Percentiles rank a stretch among this genome's conserved stretches.
phyloP scores from a whole-genome alignment of 805 yeast species.

The Starmera quercuum region DNA sequence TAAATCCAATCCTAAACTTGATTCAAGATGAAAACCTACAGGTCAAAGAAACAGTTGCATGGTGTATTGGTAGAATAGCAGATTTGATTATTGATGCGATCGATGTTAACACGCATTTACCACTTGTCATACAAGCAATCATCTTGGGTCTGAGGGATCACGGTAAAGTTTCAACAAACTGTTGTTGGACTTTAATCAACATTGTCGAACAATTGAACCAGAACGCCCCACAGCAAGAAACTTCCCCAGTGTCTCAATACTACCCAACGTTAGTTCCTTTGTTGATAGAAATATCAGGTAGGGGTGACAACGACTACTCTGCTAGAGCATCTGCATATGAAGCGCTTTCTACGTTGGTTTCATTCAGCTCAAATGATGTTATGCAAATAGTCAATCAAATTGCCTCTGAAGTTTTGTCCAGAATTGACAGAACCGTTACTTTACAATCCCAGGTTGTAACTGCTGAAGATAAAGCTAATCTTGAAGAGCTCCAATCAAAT shows the following conservation, averaged over 20 bases:
- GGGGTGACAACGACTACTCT: constrained; percentile 75
- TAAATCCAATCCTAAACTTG: constrained; percentile 66
- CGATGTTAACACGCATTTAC: constrained; percentile 56
- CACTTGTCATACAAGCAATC: constrained; percentile 66
- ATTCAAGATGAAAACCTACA: constrained; percentile 72
- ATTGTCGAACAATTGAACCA: constrained; percentile 71
- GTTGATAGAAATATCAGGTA: constrained; percentile 59
- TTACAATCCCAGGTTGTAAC: constrained; percentile 51
- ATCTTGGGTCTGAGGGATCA: constrained; percentile 80
- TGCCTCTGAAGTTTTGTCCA: constrained; percentile 64
- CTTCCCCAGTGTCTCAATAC: constrained; percentile 67
- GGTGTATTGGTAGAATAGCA: constrained; percentile 97
- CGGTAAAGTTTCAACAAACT: constrained; percentile 90
- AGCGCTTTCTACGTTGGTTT: constrained; percentile 77
- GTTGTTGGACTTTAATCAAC: constrained; percentile 96
- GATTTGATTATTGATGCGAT: constrained; percentile 77
- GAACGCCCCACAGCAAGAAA: constrained; percentile 37
- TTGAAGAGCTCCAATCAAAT: constrained; percentile 86
- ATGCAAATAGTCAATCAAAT: constrained; percentile 61
- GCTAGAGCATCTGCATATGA: constrained; percentile 96
- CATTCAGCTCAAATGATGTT: constrained; percentile 64
- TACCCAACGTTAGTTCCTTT: constrained; percentile 64
- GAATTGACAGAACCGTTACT: constrained; percentile 63
- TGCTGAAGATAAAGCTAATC: constrained; percentile 64
- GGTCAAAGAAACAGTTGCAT: constrained; percentile 94